Evolutionary conservation across 1,284 basidiomycete genomes (phyloP), one percentile per base, ranked within the genome.

Genomic region (Irpex sp.): DNA sequence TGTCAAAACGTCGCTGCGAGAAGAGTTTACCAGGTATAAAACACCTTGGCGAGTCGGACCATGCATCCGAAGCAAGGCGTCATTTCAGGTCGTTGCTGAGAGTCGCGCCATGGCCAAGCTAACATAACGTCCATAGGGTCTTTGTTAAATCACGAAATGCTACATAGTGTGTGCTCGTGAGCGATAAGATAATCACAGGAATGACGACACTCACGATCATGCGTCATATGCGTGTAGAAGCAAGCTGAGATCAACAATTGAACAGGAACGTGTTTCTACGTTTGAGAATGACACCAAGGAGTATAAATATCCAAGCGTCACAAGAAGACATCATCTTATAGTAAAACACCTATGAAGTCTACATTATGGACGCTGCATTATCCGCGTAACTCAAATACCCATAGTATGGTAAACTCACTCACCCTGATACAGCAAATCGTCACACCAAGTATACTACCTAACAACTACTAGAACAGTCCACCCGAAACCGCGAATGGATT

Each of bases 401-500:
- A n/a, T 4, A 31, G 31, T 44, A 11, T 8, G 40, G 5, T 8
- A n/a, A 44, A 44, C 40, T 6, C 9, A 44, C 40, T 44, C 40
- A 44, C 40, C 40, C 40, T 44, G 5, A 44, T 44, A 8, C 40
- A 44, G 9, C 40, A 3, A 44, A 44, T n/a, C 40, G 5, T 11
- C 40, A n/a, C 11, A 9, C 2, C 40, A 31, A 5, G 31, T 31
- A 31, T 31, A 31, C 31, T 31, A 31, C 5, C 5, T 15, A n/a
- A 52, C 44, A 51, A 8, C 44, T 59, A 60, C 78, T 76, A 93
- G 72, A 93, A 92, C 63, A 93, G 75, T 40, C 87, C 87, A 2
- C 82, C 90, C 52, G 93, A 78, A 75, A 93, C 91, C 13, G 89
- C 89, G 70, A 93, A 93, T 47, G 92, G 92, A 75, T 93, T 91